Evolutionary conservation across 768 basidiomycete species (phyloP), one percentile per base, ranked within the genome.

Genomic region (Termitomyces sp.): DNA sequence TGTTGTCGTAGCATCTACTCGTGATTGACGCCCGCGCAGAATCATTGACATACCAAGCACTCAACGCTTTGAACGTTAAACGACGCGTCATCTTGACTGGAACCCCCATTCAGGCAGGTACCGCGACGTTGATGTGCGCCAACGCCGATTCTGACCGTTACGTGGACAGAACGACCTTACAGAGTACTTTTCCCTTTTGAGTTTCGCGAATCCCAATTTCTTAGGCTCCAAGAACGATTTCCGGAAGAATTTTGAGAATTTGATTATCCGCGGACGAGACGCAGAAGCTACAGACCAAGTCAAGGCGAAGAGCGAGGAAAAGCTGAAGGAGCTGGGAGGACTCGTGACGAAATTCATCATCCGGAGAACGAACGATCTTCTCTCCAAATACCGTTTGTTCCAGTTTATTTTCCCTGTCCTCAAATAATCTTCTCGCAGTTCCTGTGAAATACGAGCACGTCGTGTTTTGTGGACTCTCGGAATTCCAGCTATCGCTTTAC

Each of bases 381-480:
- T 98, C 42, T 95, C 94, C 13, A 98, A 98, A 76, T 98, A 98
- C 66, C 72, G 94, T 95, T 60, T 62, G 92, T 83, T 16, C 12
- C 20, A 16, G 52, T 26, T 10, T n/a, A n/a, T n/a, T n/a, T n/a
- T n/a, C n/a, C n/a, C n/a, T n/a, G n/a, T n/a, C n/a, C n/a, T n/a
- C n/a, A n/a, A n/a, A n/a, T n/a, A n/a, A n/a, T n/a, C n/a, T n/a
- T n/a, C n/a, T n/a, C n/a, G n/a, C 65, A 98, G 96, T 99, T 29
- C 97, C 97, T 9, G 93, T 99, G 74, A 99, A 99, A 71, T 98
- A 98, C 74, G 97, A 98, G 69, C 94, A 98, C 59, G 90, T 98
- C 59, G 94, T 98, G 0, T 98, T 97, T 72, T 98, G 94, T 69
- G 80, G 83, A 42, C 80, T 91, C 4, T 93, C 92, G 2, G 78